These are phyloP conservation scores for Pythium utonaiense DNA, from an alignment of 352 stramenopile genomes.

Conservation along the genomic window DNA sequence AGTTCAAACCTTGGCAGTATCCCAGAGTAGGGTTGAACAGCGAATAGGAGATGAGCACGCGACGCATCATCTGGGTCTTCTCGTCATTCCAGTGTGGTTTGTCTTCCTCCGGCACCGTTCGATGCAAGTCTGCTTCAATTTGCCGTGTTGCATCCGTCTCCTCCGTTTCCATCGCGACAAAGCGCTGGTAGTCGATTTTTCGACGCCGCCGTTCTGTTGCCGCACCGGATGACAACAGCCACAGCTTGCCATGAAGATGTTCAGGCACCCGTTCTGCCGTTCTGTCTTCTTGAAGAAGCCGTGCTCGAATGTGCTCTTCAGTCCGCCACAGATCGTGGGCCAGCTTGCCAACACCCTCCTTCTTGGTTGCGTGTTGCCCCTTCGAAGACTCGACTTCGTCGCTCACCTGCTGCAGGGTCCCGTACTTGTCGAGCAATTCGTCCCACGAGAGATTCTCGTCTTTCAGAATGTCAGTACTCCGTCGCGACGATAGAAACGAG, in stretches of 20 bases:
- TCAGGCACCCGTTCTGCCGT: constrained; percentile 53
- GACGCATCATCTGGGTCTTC: constrained; percentile 68
- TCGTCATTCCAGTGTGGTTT: constrained; percentile 61
- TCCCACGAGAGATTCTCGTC: constrained; percentile 63
- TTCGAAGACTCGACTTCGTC: constrained; percentile 28
- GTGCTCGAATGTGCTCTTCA: constrained; percentile 73
- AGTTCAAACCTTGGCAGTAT: constrained; percentile 89
- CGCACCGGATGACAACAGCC: constrained; percentile 74
- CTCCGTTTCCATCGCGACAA: constrained; percentile 47
- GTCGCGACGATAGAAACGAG: constrained; percentile 37
- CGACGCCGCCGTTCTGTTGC: constrained; percentile 60
- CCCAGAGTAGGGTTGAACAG: constrained; percentile 76
- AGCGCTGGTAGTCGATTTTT: constrained; percentile 49
- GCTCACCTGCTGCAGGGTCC: constrained; percentile 53
- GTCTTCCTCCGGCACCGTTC: constrained; percentile 64
- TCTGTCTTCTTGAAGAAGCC: constrained; percentile 59
- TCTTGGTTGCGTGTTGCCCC: constrained; percentile 24
- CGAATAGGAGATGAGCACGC: constrained; percentile 82
- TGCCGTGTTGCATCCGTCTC: constrained; percentile 72
- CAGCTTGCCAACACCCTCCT: constrained; percentile 56
- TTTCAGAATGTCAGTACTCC: constrained; percentile 26
- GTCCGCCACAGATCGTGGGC: constrained; percentile 77
- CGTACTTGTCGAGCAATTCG: constrained; percentile 59
- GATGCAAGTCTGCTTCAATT: constrained; percentile 82
- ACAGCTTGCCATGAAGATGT: constrained; percentile 73